Evolutionary conservation across 208 protist species (phyloP), one percentile per base, ranked within the genome.

Genomic region (Trypanosoma boissoni): DNA sequence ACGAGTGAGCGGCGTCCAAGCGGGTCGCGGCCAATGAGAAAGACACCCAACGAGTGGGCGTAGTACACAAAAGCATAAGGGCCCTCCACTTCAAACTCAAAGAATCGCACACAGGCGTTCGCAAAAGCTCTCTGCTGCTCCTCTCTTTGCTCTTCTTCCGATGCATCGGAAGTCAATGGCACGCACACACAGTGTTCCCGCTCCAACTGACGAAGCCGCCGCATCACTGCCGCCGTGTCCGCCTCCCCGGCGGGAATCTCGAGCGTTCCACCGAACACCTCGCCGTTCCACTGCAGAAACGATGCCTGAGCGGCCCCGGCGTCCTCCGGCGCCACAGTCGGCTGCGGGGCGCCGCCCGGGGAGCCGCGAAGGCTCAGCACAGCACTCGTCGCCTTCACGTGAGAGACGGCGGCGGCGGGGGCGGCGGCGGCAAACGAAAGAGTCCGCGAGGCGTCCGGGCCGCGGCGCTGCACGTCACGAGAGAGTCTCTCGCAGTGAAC

Each of bases 1-100:
- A 94, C 70, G 36, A 97, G 82, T 9, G 83, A 94, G 29, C 91
- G 83, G 3, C 91, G 72, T 12, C 94, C 94, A 6, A 97, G 61
- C 18, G 78, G 82, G 48, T 97, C 94, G 12, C 94, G 85, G 0
- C 91, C 94, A 66, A 91, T 96, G 24, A 92, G 72, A 31, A 86
- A 72, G 10, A 88, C 39, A n/a, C 68, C 50, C 59, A 94, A 73
- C 26, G 54, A 76, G 12, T 58, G 57, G 2, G 83, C 79, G 50
- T 86, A 80, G 58, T 87, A 93, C 39, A 93, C 69, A 61, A 96
- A 93, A 9, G 76, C 80, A 61, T 91, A 96, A 7, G 87, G 86
- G 5, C 91, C 91, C 58, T 91, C 67, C 44, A 92, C 67, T 32
- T 84, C 74, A 37, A 61, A 52, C 71, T 94, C 81, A 41, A 94